Percentiles rank a stretch among this genome's conserved stretches.
phyloP scores from a whole-genome alignment of 257 asterid genomes.

The Forsythia suspensa region DNA sequence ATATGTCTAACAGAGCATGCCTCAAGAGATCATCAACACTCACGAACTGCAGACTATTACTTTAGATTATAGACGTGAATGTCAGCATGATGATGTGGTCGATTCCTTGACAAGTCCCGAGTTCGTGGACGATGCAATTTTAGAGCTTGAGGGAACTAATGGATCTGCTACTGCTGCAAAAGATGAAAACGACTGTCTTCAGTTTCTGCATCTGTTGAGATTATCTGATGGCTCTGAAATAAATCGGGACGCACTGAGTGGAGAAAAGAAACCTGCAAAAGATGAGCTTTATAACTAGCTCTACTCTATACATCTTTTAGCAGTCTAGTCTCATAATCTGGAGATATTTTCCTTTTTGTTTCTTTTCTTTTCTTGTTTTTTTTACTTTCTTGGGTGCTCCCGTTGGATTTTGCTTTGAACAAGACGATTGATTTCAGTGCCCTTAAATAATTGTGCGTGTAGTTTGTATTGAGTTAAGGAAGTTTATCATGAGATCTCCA shows the following conservation, averaged over 20 bases:
- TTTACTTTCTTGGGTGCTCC: slow-evolving; percentile 12
- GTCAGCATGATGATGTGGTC: slow-evolving; percentile 81
- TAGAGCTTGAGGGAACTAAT: slow-evolving; percentile 45
- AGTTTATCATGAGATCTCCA: not conserved
- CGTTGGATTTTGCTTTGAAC: slow-evolving; percentile 20
- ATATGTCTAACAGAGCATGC: slow-evolving; percentile 67
- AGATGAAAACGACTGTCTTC: slow-evolving; percentile 35
- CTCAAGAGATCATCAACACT: slow-evolving; percentile 73
- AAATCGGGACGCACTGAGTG: slow-evolving; percentile 88
- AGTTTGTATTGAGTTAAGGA: slow-evolving; percentile 17
- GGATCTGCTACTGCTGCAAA: slow-evolving; percentile 44
- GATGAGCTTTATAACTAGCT: slow-evolving; percentile 33
- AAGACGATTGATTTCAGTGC: slow-evolving; percentile 21
- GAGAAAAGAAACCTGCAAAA: slow-evolving; percentile 69
- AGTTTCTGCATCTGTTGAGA: slow-evolving; percentile 68
- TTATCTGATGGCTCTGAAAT: slow-evolving; percentile 76
- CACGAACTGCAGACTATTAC: slow-evolving; percentile 86
- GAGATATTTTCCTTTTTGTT: not conserved
- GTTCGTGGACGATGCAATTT: slow-evolving; percentile 25
- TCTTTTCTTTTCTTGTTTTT: slow-evolving; percentile 10
- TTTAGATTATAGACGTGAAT: slow-evolving; percentile 90
- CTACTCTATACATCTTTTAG: not conserved
- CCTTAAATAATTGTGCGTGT: slow-evolving; percentile 14
- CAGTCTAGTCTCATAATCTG: not conserved
- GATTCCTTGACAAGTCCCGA: slow-evolving; percentile 92